Evolutionary conservation across 176 grass and related monocot species (phyloP), one percentile per base, ranked within the genome.

Genomic region (Rhynchospora breviuscula): DNA sequence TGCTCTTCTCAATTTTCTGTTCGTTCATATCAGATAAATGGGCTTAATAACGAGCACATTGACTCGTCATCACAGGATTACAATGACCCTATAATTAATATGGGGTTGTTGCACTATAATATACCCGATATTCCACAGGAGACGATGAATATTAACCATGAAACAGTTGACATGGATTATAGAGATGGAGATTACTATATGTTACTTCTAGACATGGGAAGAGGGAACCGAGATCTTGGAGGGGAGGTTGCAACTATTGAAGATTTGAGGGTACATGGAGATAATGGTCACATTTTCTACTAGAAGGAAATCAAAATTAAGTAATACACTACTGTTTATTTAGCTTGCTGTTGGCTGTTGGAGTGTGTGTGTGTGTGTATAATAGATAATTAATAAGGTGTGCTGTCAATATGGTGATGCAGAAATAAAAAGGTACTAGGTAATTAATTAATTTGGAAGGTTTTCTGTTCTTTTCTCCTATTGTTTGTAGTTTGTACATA

Each of bases 171-270:
- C 48, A 76, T 76, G 72, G 22, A 76, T 15, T 76, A 48, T 77
- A 77, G 49, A 77, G 73, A 77, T 56, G 73, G 40, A 46, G 67
- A 70, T 70, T 43, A 70, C 7, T 77, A 53, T 49, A 77, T 77
- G 73, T 77, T 56, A 56, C 73, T 77, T 56, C 73, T 77, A 11
- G 48, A 77, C 22, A 77, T 56, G 73, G 73, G 73, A 29, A 54
- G 29, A 77, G 73, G 54, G 49, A 77, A 77, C 23, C 47, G 54
- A 29, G 73, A 77, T 29, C 73, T 77, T 77, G 73, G 73, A 77
- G 73, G 49, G 2, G 49, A 2, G 53, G 49, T 1, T 77, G 12
- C 13, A 31, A 77, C 52, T 76, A 76, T 53, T 77, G 73, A 56
- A 77, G 23, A 21, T 77, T 77, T 29, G 49, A 77, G 49, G 65